Conservation (phyloP, 2,329 filamentous ascomycete genomes). For the Aspergillus caelatus region DNA sequence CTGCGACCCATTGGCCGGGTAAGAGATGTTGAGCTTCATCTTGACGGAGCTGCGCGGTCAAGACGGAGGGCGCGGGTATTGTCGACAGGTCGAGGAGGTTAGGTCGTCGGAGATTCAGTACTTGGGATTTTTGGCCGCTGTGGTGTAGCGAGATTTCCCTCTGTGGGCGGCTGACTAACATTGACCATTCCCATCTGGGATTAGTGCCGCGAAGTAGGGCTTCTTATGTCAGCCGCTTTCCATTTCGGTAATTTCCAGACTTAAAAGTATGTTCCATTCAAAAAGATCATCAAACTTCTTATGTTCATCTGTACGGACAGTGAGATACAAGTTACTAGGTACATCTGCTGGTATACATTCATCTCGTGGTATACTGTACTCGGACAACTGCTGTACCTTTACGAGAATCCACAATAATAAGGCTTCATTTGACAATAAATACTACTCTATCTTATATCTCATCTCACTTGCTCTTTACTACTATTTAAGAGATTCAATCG, state of each 20-base stretch:
- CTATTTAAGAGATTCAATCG: background rate
- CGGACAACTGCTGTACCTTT: background rate
- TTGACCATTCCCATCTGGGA: slow-evolving; percentile 29
- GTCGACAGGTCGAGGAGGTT: slow-evolving; percentile 44
- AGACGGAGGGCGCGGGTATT: slow-evolving; percentile 49
- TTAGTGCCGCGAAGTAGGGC: slow-evolving; percentile 28
- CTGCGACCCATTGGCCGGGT: slow-evolving; percentile 99
- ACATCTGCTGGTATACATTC: background rate
- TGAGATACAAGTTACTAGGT: too few species aligned
- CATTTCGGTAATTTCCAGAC: background rate
- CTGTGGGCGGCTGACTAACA: slow-evolving; percentile 43
- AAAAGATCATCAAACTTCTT: background rate
- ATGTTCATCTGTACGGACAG: too few species aligned
- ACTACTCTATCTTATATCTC: background rate
- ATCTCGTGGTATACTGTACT: background rate
- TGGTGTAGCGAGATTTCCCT: slow-evolving; percentile 44
- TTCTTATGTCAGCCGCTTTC: slow-evolving; percentile 26
- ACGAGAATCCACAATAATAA: background rate
- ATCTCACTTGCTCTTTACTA: background rate
- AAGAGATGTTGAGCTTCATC: slow-evolving; percentile 81
- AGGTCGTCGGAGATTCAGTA: slow-evolving; percentile 39
- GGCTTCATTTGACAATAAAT: background rate
- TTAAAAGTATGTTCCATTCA: background rate
- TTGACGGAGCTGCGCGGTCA: slow-evolving; percentile 56
- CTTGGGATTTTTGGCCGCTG: slow-evolving; percentile 43